Percentiles rank a stretch among this genome's conserved stretches.
These are phyloP conservation scores for Chrysoporthe puriensis DNA, from an alignment of 2,329 filamentous ascomycete species.

Conservation along the genomic window DNA sequence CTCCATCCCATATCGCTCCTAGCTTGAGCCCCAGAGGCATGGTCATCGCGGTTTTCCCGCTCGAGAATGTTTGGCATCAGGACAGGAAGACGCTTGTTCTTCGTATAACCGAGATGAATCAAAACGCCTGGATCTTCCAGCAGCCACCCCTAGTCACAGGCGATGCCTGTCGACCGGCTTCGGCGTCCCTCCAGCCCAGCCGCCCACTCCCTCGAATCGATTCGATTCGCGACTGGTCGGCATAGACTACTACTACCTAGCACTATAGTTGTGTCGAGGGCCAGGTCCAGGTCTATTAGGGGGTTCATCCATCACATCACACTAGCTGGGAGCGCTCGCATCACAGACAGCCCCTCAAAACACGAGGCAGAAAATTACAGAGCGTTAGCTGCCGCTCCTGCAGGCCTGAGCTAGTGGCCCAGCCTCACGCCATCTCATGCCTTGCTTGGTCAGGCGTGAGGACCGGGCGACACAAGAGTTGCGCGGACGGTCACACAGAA, in stretches of 20 bases:
- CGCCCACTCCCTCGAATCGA: neutral
- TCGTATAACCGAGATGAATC: conserved; percentile 5
- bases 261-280: neutral
- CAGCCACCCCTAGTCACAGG: neutral
- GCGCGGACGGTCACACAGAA: neutral
- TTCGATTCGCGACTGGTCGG: too few species aligned
- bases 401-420: neutral
- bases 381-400: neutral
- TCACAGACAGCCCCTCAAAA: neutral
- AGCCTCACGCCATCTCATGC: neutral
- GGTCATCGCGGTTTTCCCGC: conserved; percentile 1
- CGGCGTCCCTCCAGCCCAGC: neutral
- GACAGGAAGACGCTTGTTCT: neutral
- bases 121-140: neutral
- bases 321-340: too few species aligned
- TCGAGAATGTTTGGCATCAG: neutral
- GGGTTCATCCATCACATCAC: too few species aligned
- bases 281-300: too few species aligned
- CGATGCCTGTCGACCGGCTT: neutral
- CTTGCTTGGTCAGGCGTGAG: neutral
- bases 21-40: neutral
- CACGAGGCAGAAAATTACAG: too few species aligned
- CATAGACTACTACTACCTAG: neutral
- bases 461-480: neutral
- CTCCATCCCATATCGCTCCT: conserved; percentile 1